Percentiles rank a stretch among this genome's conserved stretches.
Conservation (phyloP, 345 rosid genomes). For the Orychophragmus violaceus region DNA sequence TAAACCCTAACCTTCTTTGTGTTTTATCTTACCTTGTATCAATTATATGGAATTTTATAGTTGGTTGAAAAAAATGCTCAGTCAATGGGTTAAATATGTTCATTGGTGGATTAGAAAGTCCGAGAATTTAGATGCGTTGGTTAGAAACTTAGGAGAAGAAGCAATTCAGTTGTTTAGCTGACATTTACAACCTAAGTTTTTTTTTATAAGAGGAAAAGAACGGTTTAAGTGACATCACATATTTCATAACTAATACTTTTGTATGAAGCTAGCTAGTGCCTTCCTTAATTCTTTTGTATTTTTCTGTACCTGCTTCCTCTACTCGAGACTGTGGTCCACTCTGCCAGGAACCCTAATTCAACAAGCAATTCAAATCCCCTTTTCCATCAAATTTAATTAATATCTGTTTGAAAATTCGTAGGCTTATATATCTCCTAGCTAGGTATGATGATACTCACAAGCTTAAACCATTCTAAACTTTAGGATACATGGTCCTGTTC, state of each 20-base stretch:
- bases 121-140: constrained; percentile 61
- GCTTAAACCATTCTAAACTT: background rate
- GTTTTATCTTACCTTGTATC: background rate
- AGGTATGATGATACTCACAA: background rate
- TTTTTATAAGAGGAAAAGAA: constrained; percentile 15
- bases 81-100: background rate
- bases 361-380: constrained; percentile 19
- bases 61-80: background rate
- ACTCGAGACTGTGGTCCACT: constrained; percentile 29
- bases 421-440: background rate
- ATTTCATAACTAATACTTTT: constrained; percentile 17
- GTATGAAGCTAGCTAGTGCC: constrained; percentile 29
- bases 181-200: constrained; percentile 20
- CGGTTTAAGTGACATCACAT: constrained; percentile 29
- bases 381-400: background rate
- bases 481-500: background rate
- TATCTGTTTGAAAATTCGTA: background rate
- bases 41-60: background rate
- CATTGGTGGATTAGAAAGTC: constrained; percentile 43
- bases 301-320: constrained; percentile 29
- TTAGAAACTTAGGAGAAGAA: constrained; percentile 64
- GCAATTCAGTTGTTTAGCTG: constrained; percentile 47
- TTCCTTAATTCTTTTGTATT: constrained; percentile 26
- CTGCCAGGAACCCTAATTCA: constrained; percentile 30
- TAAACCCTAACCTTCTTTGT: background rate